Conservation (phyloP, 2,329 filamentous ascomycete genomes). For the Fonsecaea erecta region DNA sequence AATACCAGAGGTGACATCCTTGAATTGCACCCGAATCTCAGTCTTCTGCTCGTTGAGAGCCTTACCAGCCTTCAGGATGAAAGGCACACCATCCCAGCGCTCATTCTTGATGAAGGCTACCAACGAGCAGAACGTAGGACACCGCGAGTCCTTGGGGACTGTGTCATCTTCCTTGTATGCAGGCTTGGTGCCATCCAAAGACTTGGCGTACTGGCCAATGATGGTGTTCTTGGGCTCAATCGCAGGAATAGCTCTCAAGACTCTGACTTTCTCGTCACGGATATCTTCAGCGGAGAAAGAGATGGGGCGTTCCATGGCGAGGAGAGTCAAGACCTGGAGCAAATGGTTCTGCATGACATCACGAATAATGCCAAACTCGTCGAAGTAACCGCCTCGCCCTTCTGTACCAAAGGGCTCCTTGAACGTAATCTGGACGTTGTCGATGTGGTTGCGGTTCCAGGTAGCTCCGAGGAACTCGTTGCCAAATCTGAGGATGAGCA, state of each 20-base stretch:
- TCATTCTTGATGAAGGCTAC: constrained; percentile 99
- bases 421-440: constrained; percentile 98
- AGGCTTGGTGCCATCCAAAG: constrained; percentile 92
- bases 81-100: constrained; percentile 97
- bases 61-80: constrained; percentile 99
- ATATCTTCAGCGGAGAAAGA: constrained; percentile 98
- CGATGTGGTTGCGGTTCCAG: constrained; percentile 99
- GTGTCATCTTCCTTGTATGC: constrained; percentile 99
- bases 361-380: constrained; percentile 98
- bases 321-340: constrained; percentile 90
- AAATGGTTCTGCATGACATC: constrained; percentile 99
- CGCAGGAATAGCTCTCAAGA: constrained; percentile 86
- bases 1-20: constrained; percentile 98
- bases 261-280: constrained; percentile 95
- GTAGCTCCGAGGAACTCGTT: constrained; percentile 99
- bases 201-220: constrained; percentile 97
- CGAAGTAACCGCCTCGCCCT: constrained; percentile 96
- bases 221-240: constrained; percentile 99
- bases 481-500: constrained; percentile 94
- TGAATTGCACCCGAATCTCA: constrained; percentile 98
- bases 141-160: constrained; percentile 94
- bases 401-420: constrained; percentile 99
- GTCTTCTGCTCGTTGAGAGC: constrained; percentile 99
- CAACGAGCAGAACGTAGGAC: constrained; percentile 96
- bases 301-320: constrained; percentile 97